Evolutionary conservation across 768 basidiomycete species (phyloP).

Genomic region (Erythrobasidium yunnanense): DNA sequence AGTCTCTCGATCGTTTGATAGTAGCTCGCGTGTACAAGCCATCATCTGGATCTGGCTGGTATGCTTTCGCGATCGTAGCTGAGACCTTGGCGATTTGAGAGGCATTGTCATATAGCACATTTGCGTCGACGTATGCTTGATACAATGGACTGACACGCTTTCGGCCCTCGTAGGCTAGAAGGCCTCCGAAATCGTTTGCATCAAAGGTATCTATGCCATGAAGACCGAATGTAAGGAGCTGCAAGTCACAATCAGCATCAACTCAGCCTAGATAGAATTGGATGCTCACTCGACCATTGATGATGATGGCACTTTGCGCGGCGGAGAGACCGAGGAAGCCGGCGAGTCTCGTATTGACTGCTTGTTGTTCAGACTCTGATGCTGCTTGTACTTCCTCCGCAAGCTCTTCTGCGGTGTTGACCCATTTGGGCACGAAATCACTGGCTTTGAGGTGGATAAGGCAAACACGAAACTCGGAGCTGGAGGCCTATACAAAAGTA

Average conservation of each 20-base stretch:
- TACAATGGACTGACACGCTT: conserved; percentile 62
- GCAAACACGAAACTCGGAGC: conserved; percentile 15
- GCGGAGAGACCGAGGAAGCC: neutral
- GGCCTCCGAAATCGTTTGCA: conserved; percentile 58
- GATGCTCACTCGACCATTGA: conserved; percentile 70
- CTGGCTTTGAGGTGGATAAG: too few species aligned
- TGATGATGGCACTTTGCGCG: conserved; percentile 55
- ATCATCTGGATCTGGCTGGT: conserved; percentile 32
- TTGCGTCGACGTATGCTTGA: conserved; percentile 49
- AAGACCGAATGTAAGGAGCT: conserved; percentile 63
- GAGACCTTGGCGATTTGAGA: conserved; percentile 1
- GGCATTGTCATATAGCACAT: neutral
- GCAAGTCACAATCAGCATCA: neutral
- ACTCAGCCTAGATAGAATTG: too few species aligned
- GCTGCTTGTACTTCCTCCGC: too few species aligned
- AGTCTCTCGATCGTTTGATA: conserved; percentile 59
- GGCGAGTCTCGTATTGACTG: neutral
- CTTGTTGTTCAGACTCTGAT: too few species aligned
- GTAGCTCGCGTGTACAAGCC: conserved; percentile 40
- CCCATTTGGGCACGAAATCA: too few species aligned
- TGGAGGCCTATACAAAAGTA: neutral
- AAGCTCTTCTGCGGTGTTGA: too few species aligned
- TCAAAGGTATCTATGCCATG: conserved; percentile 49
- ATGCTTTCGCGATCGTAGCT: neutral
- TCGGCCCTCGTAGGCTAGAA: conserved; percentile 63